Conservation (phyloP, 1,284 basidiomycete species). For the Rhizoctonia solani region DNA sequence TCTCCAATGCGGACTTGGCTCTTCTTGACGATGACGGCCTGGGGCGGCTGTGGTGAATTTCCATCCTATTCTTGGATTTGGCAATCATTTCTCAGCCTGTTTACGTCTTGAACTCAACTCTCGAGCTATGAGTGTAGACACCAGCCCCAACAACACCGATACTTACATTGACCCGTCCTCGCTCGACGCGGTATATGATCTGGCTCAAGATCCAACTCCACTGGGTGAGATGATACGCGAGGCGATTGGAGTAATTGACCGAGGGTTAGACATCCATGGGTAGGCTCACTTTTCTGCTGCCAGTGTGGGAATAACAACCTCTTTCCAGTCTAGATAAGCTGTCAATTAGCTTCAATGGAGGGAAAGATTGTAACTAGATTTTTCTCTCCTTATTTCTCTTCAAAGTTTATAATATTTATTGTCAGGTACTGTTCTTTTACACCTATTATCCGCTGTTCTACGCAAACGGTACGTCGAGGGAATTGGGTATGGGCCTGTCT, state of each 20-base stretch:
- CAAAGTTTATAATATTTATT: neutral
- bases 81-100: neutral
- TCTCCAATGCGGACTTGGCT: slow-evolving; percentile 21
- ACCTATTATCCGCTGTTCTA: slow-evolving; percentile 80
- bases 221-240: slow-evolving; percentile 69
- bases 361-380: slow-evolving; percentile 87
- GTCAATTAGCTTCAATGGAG: slow-evolving; percentile 95
- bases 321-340: slow-evolving; percentile 61
- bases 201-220: slow-evolving; percentile 7
- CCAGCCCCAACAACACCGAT: neutral
- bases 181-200: slow-evolving; percentile 36
- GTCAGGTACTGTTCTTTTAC: slow-evolving; percentile 89
- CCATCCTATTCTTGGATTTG: neutral
- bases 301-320: slow-evolving; percentile 18
- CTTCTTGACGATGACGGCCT: slow-evolving; percentile 12
- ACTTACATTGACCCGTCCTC: slow-evolving; percentile 27
- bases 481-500: slow-evolving; percentile 19
- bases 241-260: slow-evolving; percentile 77
- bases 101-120: neutral
- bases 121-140: neutral
- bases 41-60: no score
- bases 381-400: neutral
- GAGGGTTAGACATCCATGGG: slow-evolving; percentile 76
- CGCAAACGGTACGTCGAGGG: slow-evolving; percentile 47
- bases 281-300: slow-evolving; percentile 46